Conservation (phyloP, 768 basidiomycete genomes). For the Hemileccinum rubropunctum region DNA sequence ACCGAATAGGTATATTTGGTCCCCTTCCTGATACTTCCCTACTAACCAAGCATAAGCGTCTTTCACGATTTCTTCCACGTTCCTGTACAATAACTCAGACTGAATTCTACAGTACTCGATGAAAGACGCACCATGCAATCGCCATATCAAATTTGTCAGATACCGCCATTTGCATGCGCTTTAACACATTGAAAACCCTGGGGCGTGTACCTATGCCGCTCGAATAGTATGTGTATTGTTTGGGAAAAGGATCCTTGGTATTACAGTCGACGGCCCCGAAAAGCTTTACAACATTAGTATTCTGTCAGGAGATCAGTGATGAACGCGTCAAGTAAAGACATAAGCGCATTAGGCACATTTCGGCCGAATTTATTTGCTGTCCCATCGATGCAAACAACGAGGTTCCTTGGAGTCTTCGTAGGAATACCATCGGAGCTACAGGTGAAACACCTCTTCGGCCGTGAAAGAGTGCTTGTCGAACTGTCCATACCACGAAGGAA, state of each 20-base stretch:
- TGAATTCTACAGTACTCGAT: neutral
- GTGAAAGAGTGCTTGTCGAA: slow-evolving; percentile 1
- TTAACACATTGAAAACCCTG: slow-evolving; percentile 22
- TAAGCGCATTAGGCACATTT: slow-evolving; percentile 1
- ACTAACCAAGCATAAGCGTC: slow-evolving; percentile 32
- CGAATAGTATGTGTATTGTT: slow-evolving; percentile 34
- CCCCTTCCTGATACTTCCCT: slow-evolving; percentile 24
- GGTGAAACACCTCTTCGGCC: slow-evolving; percentile 7
- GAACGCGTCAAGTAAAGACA: neutral
- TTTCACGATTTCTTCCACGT: slow-evolving; percentile 31
- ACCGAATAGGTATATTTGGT: slow-evolving; percentile 32
- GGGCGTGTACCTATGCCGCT: slow-evolving; percentile 37
- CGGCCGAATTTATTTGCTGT: slow-evolving; percentile 21
- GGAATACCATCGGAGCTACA: slow-evolving; percentile 3
- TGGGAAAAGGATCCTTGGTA: slow-evolving; percentile 9
- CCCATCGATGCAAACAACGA: slow-evolving; percentile 19
- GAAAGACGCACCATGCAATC: slow-evolving; percentile 31
- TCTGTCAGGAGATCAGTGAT: slow-evolving; percentile 19
- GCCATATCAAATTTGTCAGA: slow-evolving; percentile 31
- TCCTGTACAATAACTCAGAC: slow-evolving; percentile 20
- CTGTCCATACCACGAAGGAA: neutral
- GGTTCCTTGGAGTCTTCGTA: slow-evolving; percentile 7
- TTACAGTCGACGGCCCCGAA: slow-evolving; percentile 24
- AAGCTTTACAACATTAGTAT: slow-evolving; percentile 35
- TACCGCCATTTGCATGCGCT: slow-evolving; percentile 10